Evolutionary conservation across 495 filamentous ascomycete genomes (phyloP).

Genomic region (Aspergillus coremiiformis): DNA sequence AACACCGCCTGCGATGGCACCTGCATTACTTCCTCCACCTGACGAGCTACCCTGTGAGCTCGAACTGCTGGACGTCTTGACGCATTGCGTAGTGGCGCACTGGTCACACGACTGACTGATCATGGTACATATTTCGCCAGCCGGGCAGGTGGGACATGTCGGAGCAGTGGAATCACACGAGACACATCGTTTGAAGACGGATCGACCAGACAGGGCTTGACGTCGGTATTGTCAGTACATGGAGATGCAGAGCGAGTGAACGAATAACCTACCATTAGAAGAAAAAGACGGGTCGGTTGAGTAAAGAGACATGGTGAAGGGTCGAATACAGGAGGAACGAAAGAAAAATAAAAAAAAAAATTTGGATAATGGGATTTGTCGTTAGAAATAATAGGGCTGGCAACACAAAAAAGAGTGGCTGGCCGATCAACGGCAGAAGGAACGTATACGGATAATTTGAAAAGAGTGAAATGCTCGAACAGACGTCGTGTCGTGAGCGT

Average conservation of each 20-base stretch:
- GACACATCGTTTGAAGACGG: constrained; percentile 44
- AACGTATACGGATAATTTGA: constrained; percentile 8
- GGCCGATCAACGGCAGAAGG: constrained; percentile 28
- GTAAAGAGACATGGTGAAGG: constrained; percentile 26
- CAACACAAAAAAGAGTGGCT: constrained; percentile 13
- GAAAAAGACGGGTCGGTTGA: constrained; percentile 17
- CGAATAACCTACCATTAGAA: constrained; percentile 15
- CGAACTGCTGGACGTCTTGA: constrained; percentile 36
- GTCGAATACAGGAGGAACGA: neutral
- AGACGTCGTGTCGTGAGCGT: constrained; percentile 40
- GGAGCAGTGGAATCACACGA: constrained; percentile 36
- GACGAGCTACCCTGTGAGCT: constrained; percentile 14
- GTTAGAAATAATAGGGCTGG: constrained; percentile 3
- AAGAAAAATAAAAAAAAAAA: constrained; percentile 7
- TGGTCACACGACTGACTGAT: constrained; percentile 45
- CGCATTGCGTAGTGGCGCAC: constrained; percentile 56
- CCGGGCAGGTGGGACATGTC: constrained; percentile 43
- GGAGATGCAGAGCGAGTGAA: neutral
- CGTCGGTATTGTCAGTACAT: constrained; percentile 2
- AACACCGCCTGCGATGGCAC: constrained; percentile 80
- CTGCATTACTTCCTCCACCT: constrained; percentile 52
- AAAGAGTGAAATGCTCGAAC: constrained; percentile 31
- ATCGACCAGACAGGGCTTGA: constrained; percentile 23
- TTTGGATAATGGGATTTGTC: neutral
- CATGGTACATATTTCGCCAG: constrained; percentile 49